phyloP scores from a whole-genome alignment of 495 filamentous ascomycete genomes.

The Oidiodendron maius region DNA sequence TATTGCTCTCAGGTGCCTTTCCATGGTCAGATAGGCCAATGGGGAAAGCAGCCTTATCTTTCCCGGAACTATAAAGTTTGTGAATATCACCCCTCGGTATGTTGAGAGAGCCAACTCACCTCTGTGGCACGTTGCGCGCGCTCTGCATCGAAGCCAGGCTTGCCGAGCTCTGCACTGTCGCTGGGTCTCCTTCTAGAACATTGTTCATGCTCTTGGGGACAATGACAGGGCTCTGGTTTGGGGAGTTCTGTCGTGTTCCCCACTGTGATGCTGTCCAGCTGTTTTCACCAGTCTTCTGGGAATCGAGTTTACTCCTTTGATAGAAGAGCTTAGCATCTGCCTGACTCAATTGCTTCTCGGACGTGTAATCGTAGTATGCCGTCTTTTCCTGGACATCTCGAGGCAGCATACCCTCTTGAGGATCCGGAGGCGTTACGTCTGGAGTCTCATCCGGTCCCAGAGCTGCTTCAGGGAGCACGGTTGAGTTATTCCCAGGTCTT shows the following conservation, averaged over 20 bases:
- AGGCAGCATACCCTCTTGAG: slow-evolving; percentile 56
- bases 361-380: slow-evolving; percentile 78
- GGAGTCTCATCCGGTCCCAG: slow-evolving; percentile 9
- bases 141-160: slow-evolving; percentile 34
- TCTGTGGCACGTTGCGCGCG: slow-evolving; percentile 15
- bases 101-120: slow-evolving; percentile 10
- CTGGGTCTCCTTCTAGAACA: slow-evolving; percentile 18
- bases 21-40: slow-evolving; percentile 22
- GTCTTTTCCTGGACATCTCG: slow-evolving; percentile 74
- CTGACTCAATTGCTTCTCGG: slow-evolving; percentile 85
- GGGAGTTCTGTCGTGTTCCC: slow-evolving; percentile 39
- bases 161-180: slow-evolving; percentile 26
- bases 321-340: slow-evolving; percentile 93
- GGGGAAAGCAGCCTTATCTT: slow-evolving; percentile 23
- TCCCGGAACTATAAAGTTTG: slow-evolving; percentile 15
- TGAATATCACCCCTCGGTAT: too few relatives aligned
- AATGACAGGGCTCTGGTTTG: slow-evolving; percentile 45
- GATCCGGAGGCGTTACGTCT: slow-evolving; percentile 11
- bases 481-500: slow-evolving; percentile 12
- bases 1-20: slow-evolving; percentile 25
- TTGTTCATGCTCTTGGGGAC: slow-evolving; percentile 26
- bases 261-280: slow-evolving; percentile 43
- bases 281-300: slow-evolving; percentile 34
- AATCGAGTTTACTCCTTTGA: slow-evolving; percentile 73
- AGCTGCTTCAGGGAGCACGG: slow-evolving; percentile 22